A percentile compares a stretch with the other conserved stretches of the same genome.
phyloP scores from a whole-genome alignment of 768 basidiomycete genomes.

The Amanita brunnescens region DNA sequence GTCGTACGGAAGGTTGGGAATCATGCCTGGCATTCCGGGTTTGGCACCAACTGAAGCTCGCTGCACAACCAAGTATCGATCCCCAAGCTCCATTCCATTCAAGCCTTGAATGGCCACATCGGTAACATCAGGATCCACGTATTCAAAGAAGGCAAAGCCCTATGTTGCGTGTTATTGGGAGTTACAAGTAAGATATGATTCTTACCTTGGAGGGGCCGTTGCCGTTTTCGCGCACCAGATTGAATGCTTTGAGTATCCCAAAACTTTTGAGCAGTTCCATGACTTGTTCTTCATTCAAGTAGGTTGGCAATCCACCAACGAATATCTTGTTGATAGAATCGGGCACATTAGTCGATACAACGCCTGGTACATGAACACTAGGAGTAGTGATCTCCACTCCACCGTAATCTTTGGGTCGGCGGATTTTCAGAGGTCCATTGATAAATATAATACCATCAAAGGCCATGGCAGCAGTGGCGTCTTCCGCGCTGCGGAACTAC shows the following conservation, averaged over 20 bases:
- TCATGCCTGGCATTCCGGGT: slow-evolving; percentile 53
- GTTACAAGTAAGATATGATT: background rate
- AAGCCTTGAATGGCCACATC: slow-evolving; percentile 94
- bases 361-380: slow-evolving; percentile 82
- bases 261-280: slow-evolving; percentile 97
- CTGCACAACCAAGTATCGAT: slow-evolving; percentile 92
- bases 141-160: slow-evolving; percentile 99
- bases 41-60: slow-evolving; percentile 93
- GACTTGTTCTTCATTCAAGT: slow-evolving; percentile 97
- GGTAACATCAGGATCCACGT: slow-evolving; percentile 80
- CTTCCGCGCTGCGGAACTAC: slow-evolving; percentile 95
- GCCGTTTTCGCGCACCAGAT: slow-evolving; percentile 90
- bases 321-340: slow-evolving; percentile 98
- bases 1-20: slow-evolving; percentile 67
- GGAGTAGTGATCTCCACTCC: slow-evolving; percentile 60
- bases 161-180: slow-evolving; percentile 21
- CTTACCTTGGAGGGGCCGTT: slow-evolving; percentile 80
- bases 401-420: slow-evolving; percentile 95
- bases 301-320: slow-evolving; percentile 90
- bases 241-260: slow-evolving; percentile 96
- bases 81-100: slow-evolving; percentile 96
- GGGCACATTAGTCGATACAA: slow-evolving; percentile 93
- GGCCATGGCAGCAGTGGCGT: slow-evolving; percentile 93
- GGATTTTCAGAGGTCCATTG: slow-evolving; percentile 93
- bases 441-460: slow-evolving; percentile 97